A percentile compares a stretch with the other conserved stretches of the same genome.
Evolutionary conservation across 768 basidiomycete species (phyloP).

Genomic region (Leccinellum rugosiceps): DNA sequence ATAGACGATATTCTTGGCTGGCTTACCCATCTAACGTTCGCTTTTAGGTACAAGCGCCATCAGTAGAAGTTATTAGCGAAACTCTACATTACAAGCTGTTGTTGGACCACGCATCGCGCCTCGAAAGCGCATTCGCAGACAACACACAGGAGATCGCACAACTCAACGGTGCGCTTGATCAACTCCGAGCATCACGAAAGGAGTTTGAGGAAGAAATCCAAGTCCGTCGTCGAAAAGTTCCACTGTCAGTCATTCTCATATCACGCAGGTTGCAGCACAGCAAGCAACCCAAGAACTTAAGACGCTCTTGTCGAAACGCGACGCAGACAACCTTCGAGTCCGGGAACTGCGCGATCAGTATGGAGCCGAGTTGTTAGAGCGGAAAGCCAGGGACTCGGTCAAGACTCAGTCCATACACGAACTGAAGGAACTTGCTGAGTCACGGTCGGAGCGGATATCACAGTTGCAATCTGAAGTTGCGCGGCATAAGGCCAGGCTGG

Average conservation of each 20-base stretch:
- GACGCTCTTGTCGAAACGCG: slow-evolving; percentile 56
- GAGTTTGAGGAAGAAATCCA: slow-evolving; percentile 45
- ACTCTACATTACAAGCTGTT: slow-evolving; percentile 55
- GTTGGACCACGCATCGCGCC: slow-evolving; percentile 47
- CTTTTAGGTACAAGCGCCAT: slow-evolving; percentile 38
- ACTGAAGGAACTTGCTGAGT: slow-evolving; percentile 60
- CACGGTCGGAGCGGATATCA: slow-evolving; percentile 69
- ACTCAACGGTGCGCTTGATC: slow-evolving; percentile 44
- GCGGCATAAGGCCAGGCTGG: slow-evolving; percentile 73
- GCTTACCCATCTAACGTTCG: background rate
- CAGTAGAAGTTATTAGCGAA: slow-evolving; percentile 46
- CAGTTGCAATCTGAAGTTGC: slow-evolving; percentile 69
- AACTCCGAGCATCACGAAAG: slow-evolving; percentile 37
- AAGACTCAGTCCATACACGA: slow-evolving; percentile 62
- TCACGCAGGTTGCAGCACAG: slow-evolving; percentile 38
- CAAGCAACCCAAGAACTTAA: slow-evolving; percentile 64
- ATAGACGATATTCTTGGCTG: slow-evolving; percentile 6
- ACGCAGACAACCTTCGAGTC: slow-evolving; percentile 62
- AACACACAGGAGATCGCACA: slow-evolving; percentile 36
- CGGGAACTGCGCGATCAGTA: slow-evolving; percentile 72
- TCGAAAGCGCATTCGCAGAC: slow-evolving; percentile 43
- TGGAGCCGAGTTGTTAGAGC: slow-evolving; percentile 62
- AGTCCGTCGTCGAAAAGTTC: slow-evolving; percentile 34
- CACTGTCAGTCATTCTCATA: slow-evolving; percentile 10
- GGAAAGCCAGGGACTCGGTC: slow-evolving; percentile 58